These are phyloP conservation scores for Haematococcus lacustris DNA, from an alignment of 139 green algal species.

Conservation along the genomic window DNA sequence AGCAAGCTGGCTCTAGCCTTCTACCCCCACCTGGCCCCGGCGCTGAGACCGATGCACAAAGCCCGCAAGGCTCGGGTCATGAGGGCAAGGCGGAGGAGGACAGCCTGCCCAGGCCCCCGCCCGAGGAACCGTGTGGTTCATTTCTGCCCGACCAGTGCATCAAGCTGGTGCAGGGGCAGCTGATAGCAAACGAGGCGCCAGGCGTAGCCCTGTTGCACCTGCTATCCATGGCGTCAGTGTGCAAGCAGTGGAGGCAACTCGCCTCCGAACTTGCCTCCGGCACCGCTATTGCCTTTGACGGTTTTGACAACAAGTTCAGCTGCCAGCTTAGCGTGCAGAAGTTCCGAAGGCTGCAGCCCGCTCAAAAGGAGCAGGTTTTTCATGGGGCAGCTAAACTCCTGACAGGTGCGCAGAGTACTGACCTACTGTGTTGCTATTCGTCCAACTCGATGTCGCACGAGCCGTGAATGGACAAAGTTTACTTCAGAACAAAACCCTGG, in stretches of 20 bases:
- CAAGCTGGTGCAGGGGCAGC: conserved; percentile 8
- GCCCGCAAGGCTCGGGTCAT: not conserved
- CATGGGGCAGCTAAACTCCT: conserved; percentile 28
- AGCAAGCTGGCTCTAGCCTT: not conserved
- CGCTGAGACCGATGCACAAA: not conserved
- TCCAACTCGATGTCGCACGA: not conserved
- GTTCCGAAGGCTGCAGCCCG: conserved; percentile 20
- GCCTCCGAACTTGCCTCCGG: conserved; percentile 23
- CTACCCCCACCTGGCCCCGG: not conserved
- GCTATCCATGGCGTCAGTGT: conserved; percentile 39
- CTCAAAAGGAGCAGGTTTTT: conserved; percentile 36
- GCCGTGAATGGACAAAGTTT: too few species aligned
- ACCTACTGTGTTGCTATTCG: not conserved
- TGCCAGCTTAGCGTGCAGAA: conserved; percentile 23
- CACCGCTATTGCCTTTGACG: conserved; percentile 35
- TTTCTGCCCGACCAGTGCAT: conserved; percentile 4
- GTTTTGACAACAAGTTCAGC: conserved; percentile 36
- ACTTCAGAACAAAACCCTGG: not conserved
- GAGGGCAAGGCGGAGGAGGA: not conserved
- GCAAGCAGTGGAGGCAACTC: conserved; percentile 37
- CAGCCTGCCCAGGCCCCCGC: not conserved
- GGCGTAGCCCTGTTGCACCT: conserved; percentile 26
- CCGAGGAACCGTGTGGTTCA: not conserved
- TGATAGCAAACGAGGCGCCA: conserved; percentile 4
- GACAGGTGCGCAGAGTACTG: conserved; percentile 11